These are phyloP conservation scores for Trapa incisa DNA, from an alignment of 345 rosid species.

Conservation along the genomic window DNA sequence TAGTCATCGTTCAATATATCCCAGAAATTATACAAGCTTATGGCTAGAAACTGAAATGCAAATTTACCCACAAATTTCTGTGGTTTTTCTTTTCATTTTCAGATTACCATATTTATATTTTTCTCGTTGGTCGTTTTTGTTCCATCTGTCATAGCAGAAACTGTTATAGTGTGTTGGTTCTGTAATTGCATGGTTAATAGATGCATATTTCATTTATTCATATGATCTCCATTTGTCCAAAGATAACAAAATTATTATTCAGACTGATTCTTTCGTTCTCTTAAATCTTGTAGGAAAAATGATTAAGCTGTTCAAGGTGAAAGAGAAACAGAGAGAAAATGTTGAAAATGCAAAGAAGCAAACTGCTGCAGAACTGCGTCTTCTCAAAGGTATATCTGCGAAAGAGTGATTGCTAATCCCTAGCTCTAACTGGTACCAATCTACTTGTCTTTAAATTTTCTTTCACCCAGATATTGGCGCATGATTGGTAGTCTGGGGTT, in stretches of 20 bases:
- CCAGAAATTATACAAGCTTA: background rate
- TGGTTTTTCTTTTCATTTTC: background rate
- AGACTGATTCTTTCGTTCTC: conserved; percentile 4
- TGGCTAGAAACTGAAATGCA: background rate
- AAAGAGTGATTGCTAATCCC: background rate
- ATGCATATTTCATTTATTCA: background rate
- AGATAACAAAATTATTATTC: background rate
- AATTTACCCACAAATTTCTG: background rate
- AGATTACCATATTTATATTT: background rate
- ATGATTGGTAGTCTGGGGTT: background rate
- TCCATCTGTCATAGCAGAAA: too few species aligned
- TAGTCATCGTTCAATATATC: background rate
- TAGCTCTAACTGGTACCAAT: background rate
- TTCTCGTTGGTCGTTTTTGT: background rate
- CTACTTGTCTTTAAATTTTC: background rate
- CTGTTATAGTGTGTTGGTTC: background rate
- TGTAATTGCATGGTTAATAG: background rate
- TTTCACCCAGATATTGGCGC: background rate
- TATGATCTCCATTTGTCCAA: background rate
- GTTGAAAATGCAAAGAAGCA: conserved; percentile 64
- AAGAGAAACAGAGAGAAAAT: conserved; percentile 76
- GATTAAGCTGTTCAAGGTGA: conserved; percentile 76
- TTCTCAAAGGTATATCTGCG: conserved; percentile 46
- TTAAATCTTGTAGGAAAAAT: conserved; percentile 22
- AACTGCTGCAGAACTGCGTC: conserved; percentile 80